These are phyloP conservation scores for Pseudevernia furfuracea DNA, from an alignment of 495 filamentous ascomycete genomes.

Conservation along the genomic window DNA sequence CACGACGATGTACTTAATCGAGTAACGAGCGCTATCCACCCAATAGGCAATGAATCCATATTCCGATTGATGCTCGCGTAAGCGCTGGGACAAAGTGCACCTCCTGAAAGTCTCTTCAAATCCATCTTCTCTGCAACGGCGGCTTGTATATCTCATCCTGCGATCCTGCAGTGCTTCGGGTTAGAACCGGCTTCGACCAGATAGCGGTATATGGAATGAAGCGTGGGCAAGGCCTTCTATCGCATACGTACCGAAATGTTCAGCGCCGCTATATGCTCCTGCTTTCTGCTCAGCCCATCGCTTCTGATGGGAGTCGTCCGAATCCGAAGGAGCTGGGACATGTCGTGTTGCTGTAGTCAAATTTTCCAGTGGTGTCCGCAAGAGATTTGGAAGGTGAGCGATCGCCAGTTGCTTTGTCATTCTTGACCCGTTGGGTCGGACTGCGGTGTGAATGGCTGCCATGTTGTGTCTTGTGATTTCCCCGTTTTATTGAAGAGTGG, in stretches of 20 bases:
- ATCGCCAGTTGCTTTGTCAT: neutral
- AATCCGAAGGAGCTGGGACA: conserved; percentile 6
- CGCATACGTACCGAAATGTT: neutral
- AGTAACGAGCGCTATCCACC: conserved; percentile 1
- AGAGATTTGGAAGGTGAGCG: neutral
- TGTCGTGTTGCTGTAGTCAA: neutral
- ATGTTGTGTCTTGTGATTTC: neutral
- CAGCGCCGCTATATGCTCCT: neutral
- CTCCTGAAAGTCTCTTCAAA: neutral
- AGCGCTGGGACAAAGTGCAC: neutral
- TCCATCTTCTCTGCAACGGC: neutral
- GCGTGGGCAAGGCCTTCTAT: neutral
- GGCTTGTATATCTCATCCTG: neutral
- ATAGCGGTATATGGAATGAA: neutral
- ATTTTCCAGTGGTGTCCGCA: neutral
- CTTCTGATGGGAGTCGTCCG: neutral
- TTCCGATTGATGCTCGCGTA: neutral
- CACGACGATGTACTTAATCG: neutral
- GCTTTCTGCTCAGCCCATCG: neutral
- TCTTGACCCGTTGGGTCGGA: neutral
- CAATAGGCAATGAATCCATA: neutral
- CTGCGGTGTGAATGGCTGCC: neutral
- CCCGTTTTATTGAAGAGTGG: neutral
- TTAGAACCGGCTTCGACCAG: neutral
- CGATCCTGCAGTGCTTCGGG: neutral